A percentile compares a stretch with the other conserved stretches of the same genome.
Conservation (phyloP, 768 basidiomycete species). For the Pleurotus tuber-regium region DNA sequence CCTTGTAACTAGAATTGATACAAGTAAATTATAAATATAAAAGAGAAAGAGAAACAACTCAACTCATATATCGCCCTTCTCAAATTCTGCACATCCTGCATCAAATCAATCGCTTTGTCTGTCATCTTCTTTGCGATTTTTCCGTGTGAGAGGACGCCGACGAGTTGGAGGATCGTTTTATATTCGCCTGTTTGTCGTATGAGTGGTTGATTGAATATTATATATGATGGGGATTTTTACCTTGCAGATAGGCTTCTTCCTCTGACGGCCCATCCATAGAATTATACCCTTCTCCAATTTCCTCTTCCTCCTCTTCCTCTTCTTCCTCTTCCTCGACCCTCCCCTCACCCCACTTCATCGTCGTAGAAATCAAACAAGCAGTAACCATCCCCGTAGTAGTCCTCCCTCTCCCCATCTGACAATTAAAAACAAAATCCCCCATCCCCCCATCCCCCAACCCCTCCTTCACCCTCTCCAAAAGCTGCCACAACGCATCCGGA, state of each 20-base stretch:
- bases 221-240: too few relatives aligned
- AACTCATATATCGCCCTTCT: constrained; percentile 95
- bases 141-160: constrained; percentile 87
- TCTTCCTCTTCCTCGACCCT: constrained; percentile 31
- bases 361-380: constrained; percentile 81
- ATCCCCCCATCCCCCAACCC: constrained; percentile 43
- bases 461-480: constrained; percentile 70
- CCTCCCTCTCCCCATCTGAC: constrained; percentile 90
- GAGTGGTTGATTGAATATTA: too few relatives aligned
- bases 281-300: constrained; percentile 49
- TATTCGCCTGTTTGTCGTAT: too few relatives aligned
- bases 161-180: constrained; percentile 93
- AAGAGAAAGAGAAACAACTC: constrained; percentile 24
- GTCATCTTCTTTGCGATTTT: constrained; percentile 90
- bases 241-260: constrained; percentile 86
- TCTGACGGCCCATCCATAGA: constrained; percentile 81
- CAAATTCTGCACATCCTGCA: constrained; percentile 97
- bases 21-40: constrained; percentile 2
- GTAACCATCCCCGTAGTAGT: constrained; percentile 98
- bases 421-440: constrained; percentile 90
- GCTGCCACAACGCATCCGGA: constrained; percentile 77
- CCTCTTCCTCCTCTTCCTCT: constrained; percentile 28
- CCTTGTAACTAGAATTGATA: constrained; percentile 66
- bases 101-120: constrained; percentile 85
- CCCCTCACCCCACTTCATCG: constrained; percentile 54